Evolutionary conservation across 352 stramenopile genomes (phyloP).

Genomic region (Phytophthora hybrid): DNA sequence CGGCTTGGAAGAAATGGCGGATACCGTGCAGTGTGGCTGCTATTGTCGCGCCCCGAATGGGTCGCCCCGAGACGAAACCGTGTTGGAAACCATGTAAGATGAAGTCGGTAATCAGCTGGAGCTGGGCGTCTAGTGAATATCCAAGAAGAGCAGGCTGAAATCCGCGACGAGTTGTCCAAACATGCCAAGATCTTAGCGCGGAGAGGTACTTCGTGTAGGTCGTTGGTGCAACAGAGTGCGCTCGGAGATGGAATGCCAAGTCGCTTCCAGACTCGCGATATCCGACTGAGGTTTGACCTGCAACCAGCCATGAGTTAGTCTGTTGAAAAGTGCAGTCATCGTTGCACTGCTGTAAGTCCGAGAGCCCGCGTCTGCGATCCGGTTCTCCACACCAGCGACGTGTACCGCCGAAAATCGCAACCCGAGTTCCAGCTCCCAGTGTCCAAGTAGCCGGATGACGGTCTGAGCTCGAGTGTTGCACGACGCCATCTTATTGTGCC

Average conservation of each 20-base stretch:
- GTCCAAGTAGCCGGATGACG: no score
- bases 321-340: neutral
- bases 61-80: neutral
- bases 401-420: no score
- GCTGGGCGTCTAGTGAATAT: neutral
- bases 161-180: neutral
- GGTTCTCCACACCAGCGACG: constrained; percentile 1
- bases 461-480: neutral
- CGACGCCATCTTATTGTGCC: neutral
- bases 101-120: constrained; percentile 14
- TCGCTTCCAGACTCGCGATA: constrained; percentile 2
- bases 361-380: constrained; percentile 10
- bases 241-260: constrained; percentile 5
- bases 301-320: neutral
- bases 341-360: neutral
- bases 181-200: neutral
- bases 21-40: neutral
- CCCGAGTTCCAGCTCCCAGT: no score
- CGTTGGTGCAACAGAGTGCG: constrained; percentile 2
- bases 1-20: constrained; percentile 9
- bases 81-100: constrained; percentile 14
- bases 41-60: neutral
- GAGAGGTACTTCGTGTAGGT: constrained; percentile 1
- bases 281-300: neutral
- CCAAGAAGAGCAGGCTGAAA: neutral